Conservation (phyloP, 371 early-diverging fungal species). For the Syncephalastrum sp. region DNA sequence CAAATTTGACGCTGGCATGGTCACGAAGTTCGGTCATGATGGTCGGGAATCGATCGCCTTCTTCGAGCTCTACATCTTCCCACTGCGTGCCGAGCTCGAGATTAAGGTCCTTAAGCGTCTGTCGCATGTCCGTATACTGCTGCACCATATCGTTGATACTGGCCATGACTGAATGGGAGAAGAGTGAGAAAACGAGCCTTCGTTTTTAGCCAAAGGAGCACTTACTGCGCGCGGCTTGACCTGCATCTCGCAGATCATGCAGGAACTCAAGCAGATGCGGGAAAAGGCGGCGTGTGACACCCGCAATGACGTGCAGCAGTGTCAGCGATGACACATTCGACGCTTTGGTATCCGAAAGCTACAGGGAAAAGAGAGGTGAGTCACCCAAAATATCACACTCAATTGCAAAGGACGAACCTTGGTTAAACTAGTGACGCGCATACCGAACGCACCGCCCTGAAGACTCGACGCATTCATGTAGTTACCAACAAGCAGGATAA, state of each 20-base stretch:
- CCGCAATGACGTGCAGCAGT: constrained; percentile 47
- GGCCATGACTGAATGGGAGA: constrained; percentile 18
- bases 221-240: constrained; percentile 42
- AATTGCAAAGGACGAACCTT: constrained; percentile 33
- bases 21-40: constrained; percentile 38
- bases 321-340: constrained; percentile 36
- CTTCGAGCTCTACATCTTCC: constrained; percentile 17
- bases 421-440: constrained; percentile 48
- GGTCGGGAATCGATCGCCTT: constrained; percentile 30
- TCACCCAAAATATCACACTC: background rate
- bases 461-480: constrained; percentile 58
- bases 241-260: constrained; percentile 40
- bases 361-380: background rate
- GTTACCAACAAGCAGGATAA: constrained; percentile 57
- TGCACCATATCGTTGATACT: constrained; percentile 28
- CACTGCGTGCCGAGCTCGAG: constrained; percentile 22
- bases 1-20: constrained; percentile 33
- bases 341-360: constrained; percentile 56
- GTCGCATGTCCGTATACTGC: constrained; percentile 30
- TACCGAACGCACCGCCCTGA: constrained; percentile 64
- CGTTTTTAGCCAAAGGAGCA: constrained; percentile 2
- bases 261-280: constrained; percentile 40
- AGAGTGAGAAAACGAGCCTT: background rate
- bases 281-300: constrained; percentile 48
- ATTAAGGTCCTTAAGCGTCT: constrained; percentile 21